Evolutionary conservation across 306 rosid genomes (phyloP).

Genomic region (Aeschynomene evenia): DNA sequence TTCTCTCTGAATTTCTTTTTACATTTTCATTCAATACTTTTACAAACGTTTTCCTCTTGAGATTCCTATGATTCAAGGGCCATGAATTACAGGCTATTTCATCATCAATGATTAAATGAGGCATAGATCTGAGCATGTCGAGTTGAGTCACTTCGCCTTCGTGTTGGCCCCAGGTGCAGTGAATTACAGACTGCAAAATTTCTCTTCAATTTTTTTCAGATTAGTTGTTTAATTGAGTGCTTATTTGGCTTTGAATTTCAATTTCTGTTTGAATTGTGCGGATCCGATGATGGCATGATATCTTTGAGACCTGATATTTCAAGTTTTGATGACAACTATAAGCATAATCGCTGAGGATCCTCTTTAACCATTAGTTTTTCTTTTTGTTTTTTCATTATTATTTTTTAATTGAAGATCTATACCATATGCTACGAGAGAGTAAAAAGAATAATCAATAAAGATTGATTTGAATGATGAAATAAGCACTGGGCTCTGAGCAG

Average conservation of each 20-base stretch:
- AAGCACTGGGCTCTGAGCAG: constrained; percentile 99
- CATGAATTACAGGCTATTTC: constrained; percentile 30
- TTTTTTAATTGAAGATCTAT: neutral
- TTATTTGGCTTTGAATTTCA: neutral
- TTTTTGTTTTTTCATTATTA: neutral
- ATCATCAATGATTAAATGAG: constrained; percentile 25
- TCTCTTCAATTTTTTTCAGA: too few species aligned
- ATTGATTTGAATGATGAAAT: constrained; percentile 33
- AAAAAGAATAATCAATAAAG: neutral
- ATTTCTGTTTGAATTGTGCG: neutral
- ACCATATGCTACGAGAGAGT: too few species aligned
- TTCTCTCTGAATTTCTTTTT: neutral
- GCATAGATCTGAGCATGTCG: constrained; percentile 57
- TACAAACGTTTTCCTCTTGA: constrained; percentile 45
- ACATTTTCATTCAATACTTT: rapidly evolving
- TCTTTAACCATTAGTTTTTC: neutral
- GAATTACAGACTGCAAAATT: constrained; percentile 73
- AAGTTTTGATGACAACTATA: constrained; percentile 75
- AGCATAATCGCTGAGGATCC: constrained; percentile 88
- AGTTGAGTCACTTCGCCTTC: constrained; percentile 91
- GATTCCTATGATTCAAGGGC: constrained; percentile 36
- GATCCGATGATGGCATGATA: constrained; percentile 95
- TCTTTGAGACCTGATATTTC: constrained; percentile 98
- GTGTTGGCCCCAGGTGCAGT: constrained; percentile 58
- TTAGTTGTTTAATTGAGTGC: neutral